Base-by-base conservation (phyloP, 108 stramenopile genomes). In the Licmophora abbreviata region DNA sequence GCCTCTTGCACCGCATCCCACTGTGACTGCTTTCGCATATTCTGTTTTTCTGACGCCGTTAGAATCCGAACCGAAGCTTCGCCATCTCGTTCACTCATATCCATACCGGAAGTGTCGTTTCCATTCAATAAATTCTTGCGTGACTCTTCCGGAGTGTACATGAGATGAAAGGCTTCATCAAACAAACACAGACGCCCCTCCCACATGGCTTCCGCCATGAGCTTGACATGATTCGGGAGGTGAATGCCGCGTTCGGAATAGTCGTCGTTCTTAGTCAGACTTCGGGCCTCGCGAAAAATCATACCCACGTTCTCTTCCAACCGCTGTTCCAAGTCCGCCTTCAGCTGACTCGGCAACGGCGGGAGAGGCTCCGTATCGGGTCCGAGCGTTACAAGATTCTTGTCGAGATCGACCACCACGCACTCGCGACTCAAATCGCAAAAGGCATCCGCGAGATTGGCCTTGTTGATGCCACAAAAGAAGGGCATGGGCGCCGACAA, bases 1-100 rank as follows among this genome's bases (percentile, higher is more conserved):
- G 76, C 80, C 57, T 88, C 86, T 44, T 88, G 86, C 4, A 88
- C 81, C 0, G 82, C 77, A 59, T 88, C 86, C 86, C 86, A 88
- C 42, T 75, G 59, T 14, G 76, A 76, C 36, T 85, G 81, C 43
- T 68, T 69, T 11, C 79, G 52, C 14, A 71, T 37, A 11, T 65
- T 51, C 35, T 73, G 58, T 54, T 73, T 71, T 29, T 80, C 73
- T 10, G 52, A 53, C 20, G 59, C 55, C 1, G 52, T 72, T 66
- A 79, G 69, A 9, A 78, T 62, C n/a, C 68, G 59, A 28, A 78
- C 73, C 27, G 60, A 44, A 10, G 50, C 48, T 32, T 59, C 46
- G n/a, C 72, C 43, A 51, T 77, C 74, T 51, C 53, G 6, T 35
- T 50, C 52, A 18, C 54, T 35, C 48, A 64, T 57, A 21, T 77